Evolutionary conservation across 2,329 filamentous ascomycete genomes (phyloP), one percentile per base, ranked within the genome.

Genomic region (Aspergillus bombycis): DNA sequence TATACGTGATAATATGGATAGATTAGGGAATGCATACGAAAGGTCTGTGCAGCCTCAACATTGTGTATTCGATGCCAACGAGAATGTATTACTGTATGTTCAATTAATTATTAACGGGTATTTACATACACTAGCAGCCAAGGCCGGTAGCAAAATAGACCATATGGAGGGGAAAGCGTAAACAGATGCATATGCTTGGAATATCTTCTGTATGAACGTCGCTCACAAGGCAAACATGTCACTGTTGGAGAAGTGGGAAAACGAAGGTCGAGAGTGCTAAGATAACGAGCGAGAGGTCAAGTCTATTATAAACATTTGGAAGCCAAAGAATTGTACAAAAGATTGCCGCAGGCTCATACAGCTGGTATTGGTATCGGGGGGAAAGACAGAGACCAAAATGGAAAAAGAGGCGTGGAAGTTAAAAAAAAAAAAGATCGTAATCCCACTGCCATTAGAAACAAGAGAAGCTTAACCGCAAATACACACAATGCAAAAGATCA

Each of bases 321-420:
- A 63, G 54, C 28, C 38, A 58, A 58, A 54, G 45, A 57, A 60
- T 63, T 67, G 60, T 69, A 65, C 65, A 69, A 52, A 55, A 65
- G 43, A 58, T 56, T 60, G 46, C 58, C 52, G 58, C 53, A 32
- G 32, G 32, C 23, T 43, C 46, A 60, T 53, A 52, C 52, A 55
- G 32, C 26, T 34, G 46, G 57, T 59, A 59, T 59, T 59, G 58
- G 58, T 60, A 60, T 60, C 58, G 19, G 26, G 36, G 23, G 45
- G 21, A 32, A 36, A 41, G 30, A 26, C n/a, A 34, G 16, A 36
- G 45, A 48, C n/a, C 45, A 58, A 53, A 46, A 50, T n/a, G 28
- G 41, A 53, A 19, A 41, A 26, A 56, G 48, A 41, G 28, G 26
- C 9, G 19, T 45, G n/a, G 34, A 46, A 62, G 45, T 28, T 38